Conservation (phyloP, 345 rosid species). For the Erodium maritimum region DNA sequence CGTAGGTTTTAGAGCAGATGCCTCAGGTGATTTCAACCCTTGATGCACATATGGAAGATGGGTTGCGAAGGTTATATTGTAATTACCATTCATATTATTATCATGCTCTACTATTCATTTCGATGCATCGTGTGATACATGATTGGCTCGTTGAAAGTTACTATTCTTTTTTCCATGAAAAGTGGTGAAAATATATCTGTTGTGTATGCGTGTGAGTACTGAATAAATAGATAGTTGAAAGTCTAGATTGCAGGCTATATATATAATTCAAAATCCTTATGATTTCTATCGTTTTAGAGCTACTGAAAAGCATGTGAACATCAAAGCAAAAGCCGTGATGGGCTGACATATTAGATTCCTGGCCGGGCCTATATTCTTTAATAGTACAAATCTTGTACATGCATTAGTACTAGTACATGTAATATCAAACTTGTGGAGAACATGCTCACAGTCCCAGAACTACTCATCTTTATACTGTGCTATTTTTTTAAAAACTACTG, state of each 20-base stretch:
- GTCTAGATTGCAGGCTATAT: background rate
- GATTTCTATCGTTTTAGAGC: no score
- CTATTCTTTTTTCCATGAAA: background rate
- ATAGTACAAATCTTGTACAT: no score
- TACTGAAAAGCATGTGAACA: no score
- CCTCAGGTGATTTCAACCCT: constrained; percentile 64
- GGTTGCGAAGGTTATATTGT: constrained; percentile 44
- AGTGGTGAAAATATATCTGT: background rate
- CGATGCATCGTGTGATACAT: background rate
- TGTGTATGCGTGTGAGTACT: background rate
- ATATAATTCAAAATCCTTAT: no score
- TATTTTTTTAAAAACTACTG: no score
- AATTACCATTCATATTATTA: background rate
- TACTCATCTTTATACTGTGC: no score
- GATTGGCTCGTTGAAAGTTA: background rate
- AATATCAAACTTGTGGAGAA: no score
- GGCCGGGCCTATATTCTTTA: background rate
- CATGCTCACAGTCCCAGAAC: no score
- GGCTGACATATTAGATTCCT: background rate
- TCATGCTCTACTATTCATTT: background rate
- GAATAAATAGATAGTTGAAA: background rate
- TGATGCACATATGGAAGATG: constrained; percentile 72
- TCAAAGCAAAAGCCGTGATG: background rate
- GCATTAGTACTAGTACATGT: no score
- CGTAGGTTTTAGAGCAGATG: constrained; percentile 65